Percentiles rank a stretch among this genome's conserved stretches.
phyloP scores from a whole-genome alignment of 2,329 filamentous ascomycete species.

The Neonectria neomacrospora region DNA sequence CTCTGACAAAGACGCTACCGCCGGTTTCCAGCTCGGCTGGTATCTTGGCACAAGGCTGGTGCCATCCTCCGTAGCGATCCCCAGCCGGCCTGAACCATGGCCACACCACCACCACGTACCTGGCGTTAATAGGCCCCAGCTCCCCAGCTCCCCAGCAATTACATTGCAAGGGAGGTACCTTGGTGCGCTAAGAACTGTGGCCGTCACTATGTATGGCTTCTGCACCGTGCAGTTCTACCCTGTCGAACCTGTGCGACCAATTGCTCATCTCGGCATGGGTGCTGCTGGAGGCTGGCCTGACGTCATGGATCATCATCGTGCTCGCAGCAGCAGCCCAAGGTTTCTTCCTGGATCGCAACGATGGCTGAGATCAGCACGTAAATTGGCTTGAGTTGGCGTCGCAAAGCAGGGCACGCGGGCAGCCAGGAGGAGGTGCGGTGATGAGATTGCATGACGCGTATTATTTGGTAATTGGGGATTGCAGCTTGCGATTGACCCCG shows the following conservation, averaged over 20 bases:
- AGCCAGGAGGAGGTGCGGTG: not conserved
- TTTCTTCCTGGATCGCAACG: constrained; percentile 34
- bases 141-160: not conserved
- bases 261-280: not conserved
- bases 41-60: constrained; percentile 2
- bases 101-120: constrained; percentile 4
- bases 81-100: not conserved
- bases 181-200: not conserved
- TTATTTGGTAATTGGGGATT: constrained; percentile 1
- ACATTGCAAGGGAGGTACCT: not conserved
- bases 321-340: constrained; percentile 29
- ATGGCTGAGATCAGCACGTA: constrained; percentile 30
- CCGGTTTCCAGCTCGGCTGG: constrained; percentile 10
- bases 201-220: not conserved
- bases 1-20: not conserved
- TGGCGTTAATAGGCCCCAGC: not conserved
- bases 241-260: not conserved
- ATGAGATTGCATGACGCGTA: constrained; percentile 7
- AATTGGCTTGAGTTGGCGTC: constrained; percentile 5
- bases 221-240: not conserved
- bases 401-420: constrained; percentile 22
- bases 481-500: not conserved
- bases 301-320: constrained; percentile 42
- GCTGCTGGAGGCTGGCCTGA: constrained; percentile 25
- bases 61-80: not conserved